phyloP scores from a whole-genome alignment of 164 flowering plant genomes.

The Stephania yunnanensis region DNA sequence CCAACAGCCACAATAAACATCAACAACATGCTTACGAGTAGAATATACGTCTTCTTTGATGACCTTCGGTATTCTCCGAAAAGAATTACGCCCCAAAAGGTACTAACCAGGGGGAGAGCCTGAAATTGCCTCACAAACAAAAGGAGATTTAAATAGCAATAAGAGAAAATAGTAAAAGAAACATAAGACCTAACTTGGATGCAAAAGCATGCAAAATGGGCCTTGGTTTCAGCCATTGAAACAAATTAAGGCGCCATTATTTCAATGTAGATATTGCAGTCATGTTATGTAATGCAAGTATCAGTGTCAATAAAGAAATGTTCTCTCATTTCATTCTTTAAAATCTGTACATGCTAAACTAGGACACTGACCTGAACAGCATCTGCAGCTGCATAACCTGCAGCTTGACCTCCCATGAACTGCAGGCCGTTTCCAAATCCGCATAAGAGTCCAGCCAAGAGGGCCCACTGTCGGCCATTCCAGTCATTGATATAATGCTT shows the following conservation, averaged over 20 bases:
- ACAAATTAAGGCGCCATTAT: not conserved
- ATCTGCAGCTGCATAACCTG: constrained; percentile 84
- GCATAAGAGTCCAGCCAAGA: constrained; percentile 70
- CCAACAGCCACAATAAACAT: constrained; percentile 86
- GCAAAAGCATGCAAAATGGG: not conserved
- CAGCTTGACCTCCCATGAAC: constrained; percentile 87
- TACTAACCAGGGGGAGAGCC: constrained; percentile 97
- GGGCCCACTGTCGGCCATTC: constrained; percentile 76
- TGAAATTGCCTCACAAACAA: constrained; percentile 21
- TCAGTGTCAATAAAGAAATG: not conserved
- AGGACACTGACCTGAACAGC: constrained; percentile 58
- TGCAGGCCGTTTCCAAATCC: constrained; percentile 87
- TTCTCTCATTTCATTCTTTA: not conserved
- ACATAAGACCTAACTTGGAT: not conserved
- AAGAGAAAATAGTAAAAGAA: not conserved
- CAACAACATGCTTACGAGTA: constrained; percentile 64
- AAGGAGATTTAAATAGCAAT: constrained; percentile 3
- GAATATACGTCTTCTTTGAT: constrained; percentile 60
- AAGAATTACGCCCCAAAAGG: constrained; percentile 80
- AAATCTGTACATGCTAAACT: not conserved
- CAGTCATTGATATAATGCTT: constrained; percentile 62
- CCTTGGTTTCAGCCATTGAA: not conserved
- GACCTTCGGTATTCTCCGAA: constrained; percentile 92
- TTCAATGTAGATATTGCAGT: not conserved
- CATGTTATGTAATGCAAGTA: not conserved